Evolutionary conservation across 140 eudicot species (phyloP).

Genomic region (Stevia rebaudiana): DNA sequence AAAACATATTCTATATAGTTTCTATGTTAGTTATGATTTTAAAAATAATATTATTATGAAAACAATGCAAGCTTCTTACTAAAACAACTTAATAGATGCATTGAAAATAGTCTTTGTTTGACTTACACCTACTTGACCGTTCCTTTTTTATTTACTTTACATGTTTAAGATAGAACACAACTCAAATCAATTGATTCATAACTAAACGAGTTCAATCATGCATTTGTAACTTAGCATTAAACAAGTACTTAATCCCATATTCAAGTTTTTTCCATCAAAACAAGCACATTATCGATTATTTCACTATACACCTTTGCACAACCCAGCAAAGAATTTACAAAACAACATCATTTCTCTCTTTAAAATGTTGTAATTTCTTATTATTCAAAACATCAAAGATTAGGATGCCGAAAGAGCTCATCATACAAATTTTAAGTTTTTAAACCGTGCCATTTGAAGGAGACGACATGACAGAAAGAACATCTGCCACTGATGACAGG

Average conservation of each 20-base stretch:
- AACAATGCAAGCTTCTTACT: not conserved
- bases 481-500: slow-evolving; percentile 69
- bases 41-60: not conserved
- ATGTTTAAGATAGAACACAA: not conserved
- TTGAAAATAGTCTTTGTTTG: not conserved
- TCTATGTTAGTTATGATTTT: not conserved
- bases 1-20: not conserved
- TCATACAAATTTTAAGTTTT: slow-evolving; percentile 16
- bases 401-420: slow-evolving; percentile 1
- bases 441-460: slow-evolving; percentile 31
- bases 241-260: not conserved
- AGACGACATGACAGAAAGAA: slow-evolving; percentile 68
- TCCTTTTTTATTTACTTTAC: not conserved
- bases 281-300: not conserved
- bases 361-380: slow-evolving; percentile 10
- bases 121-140: not conserved
- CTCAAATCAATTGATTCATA: not conserved
- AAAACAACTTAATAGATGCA: not conserved
- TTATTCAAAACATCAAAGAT: slow-evolving; percentile 26
- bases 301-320: slow-evolving; percentile 20
- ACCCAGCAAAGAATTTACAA: slow-evolving; percentile 29
- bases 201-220: not conserved
- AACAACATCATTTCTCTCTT: slow-evolving; percentile 10
- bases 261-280: slow-evolving; percentile 10
- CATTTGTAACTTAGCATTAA: not conserved